Percentiles rank a stretch among this genome's conserved stretches.
These are phyloP conservation scores for Fusarium anthophilum DNA, from an alignment of 2,329 filamentous ascomycete species.

Conservation along the genomic window DNA sequence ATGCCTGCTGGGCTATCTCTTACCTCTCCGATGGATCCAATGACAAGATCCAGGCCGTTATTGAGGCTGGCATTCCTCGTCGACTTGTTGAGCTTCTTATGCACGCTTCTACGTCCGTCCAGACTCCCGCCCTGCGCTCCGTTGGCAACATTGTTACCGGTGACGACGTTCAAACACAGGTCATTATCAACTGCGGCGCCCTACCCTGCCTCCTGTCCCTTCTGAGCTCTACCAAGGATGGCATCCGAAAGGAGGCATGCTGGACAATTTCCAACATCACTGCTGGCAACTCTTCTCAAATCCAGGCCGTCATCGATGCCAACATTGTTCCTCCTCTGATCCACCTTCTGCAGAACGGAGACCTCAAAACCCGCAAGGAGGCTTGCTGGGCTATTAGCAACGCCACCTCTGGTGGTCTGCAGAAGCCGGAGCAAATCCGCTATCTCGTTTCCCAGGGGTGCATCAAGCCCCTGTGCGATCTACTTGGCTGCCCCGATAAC, in stretches of 20 bases:
- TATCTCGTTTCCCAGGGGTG: constrained; percentile 93
- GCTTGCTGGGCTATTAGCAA: constrained; percentile 99
- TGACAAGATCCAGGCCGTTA: constrained; percentile 99
- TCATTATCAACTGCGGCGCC: constrained; percentile 98
- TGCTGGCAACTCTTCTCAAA: constrained; percentile 96
- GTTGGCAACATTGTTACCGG: constrained; percentile 99
- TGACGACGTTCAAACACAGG: constrained; percentile 97
- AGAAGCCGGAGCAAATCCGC: constrained; percentile 98
- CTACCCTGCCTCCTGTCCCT: constrained; percentile 92
- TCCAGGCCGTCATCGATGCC: constrained; percentile 95
- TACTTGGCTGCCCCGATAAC: constrained; percentile 96
- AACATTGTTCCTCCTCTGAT: constrained; percentile 97
- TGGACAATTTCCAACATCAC: constrained; percentile 99
- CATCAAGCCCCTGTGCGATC: constrained; percentile 96
- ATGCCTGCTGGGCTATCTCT: constrained; percentile 99
- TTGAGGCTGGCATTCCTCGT: constrained; percentile 96
- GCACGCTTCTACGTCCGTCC: constrained; percentile 97
- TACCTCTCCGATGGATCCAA: constrained; percentile 98
- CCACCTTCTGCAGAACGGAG: constrained; percentile 93
- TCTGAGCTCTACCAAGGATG: constrained; percentile 96
- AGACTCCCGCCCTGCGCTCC: constrained; percentile 95
- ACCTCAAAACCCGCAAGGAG: constrained; percentile 99
- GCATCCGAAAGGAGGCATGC: constrained; percentile 98
- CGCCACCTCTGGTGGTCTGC: constrained; percentile 93
- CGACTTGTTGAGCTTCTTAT: constrained; percentile 96